Evolutionary conservation across 345 rosid species (phyloP), one percentile per base, ranked within the genome.

Genomic region (Melastoma malabathricum): DNA sequence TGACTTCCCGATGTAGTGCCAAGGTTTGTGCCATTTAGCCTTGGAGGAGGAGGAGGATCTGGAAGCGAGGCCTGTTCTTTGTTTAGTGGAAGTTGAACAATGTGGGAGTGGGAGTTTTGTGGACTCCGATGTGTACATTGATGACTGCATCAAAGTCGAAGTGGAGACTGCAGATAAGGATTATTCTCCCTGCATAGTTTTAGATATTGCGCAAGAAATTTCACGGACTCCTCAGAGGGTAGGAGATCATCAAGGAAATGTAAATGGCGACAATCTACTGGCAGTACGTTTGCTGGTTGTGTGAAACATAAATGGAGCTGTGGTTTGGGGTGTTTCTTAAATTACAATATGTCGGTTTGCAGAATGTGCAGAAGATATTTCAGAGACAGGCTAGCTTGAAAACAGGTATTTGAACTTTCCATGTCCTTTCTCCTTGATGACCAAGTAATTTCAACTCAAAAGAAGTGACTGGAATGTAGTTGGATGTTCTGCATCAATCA

Each of bases 341-440:
- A 48, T 12, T 16, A 51, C 10, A 2, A 49, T 48, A 54, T 58
- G 29, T 50, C 56, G 52, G 43, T 48, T 71, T 53, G 18, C 69
- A 78, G 83, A 76, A 75, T 56, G 47, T 69, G 77, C 88, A 80
- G 59, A 86, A 77, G 68, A 69, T 78, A 49, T 61, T 90, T 67
- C 86, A 79, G 74, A 80, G 96, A 65, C 98, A 86, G 68, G 77
- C 75, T 47, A 90, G 96, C 80, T 63, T 80, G 48, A 80, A 61
- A 51, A 69, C 76, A 15, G 89, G 96, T 65, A 14, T 16, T 17
- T 6, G 2, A 17, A 14, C 17, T 16, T 23, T 58, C 38, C 50
- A 55, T 8, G 0, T 34, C 41, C 10, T 34, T 34, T 34, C 12
- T 9, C 48, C 69, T 6, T 17, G 50, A n/a, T 10, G 25, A 23